Evolutionary conservation across 2,329 filamentous ascomycete species (phyloP), one percentile per base, ranked within the genome.

Genomic region (Fusarium sacchari): DNA sequence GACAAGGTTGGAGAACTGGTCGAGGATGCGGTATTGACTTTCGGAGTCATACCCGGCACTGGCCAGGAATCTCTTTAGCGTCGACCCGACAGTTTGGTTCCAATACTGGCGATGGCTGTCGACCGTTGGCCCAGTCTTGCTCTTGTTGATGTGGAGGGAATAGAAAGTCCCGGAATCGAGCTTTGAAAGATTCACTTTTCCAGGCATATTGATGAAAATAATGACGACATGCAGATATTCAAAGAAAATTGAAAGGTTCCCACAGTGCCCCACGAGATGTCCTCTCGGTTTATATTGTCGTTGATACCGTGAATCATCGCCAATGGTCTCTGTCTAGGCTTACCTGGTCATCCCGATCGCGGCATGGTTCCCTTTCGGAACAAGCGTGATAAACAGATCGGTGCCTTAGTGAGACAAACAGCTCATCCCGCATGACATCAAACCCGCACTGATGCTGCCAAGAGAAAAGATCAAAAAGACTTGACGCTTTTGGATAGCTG

Each of bases 1-100:
- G 17, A 69, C 66, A 10, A 62, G 32, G 22, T 53, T 37, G 0
- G 44, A 24, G 8, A 69, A 69, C 13, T 64, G 67, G 7, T 36
- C 20, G 3, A 64, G 64, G 15, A 64, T 59, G 9, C 24, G 44
- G 18, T 9, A 32, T 14, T 67, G 66, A 4, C 34, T 49, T 7
- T 18, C 12, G 11, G 18, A 3, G 5, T 28, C 56, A 34, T 69
- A 68, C 10, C 37, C 40, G 2, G 64, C 46, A 12, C 26, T 40
- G 18, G n/a, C 9, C 2, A 70, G 50, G 7, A 70, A 36, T 1
- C 5, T 37, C 8, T 8, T 34, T 10, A 69, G 32, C 3, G 32
- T 28, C 5, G 42, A 39, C 13, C 59, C 59, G 12, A 60, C 32
- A 36, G 53, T 64, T 7, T 47, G 43, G 24, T 60, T 32, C 67